Conservation (phyloP, 2,329 filamentous ascomycete genomes). For the Clonostachys rhizophaga region DNA sequence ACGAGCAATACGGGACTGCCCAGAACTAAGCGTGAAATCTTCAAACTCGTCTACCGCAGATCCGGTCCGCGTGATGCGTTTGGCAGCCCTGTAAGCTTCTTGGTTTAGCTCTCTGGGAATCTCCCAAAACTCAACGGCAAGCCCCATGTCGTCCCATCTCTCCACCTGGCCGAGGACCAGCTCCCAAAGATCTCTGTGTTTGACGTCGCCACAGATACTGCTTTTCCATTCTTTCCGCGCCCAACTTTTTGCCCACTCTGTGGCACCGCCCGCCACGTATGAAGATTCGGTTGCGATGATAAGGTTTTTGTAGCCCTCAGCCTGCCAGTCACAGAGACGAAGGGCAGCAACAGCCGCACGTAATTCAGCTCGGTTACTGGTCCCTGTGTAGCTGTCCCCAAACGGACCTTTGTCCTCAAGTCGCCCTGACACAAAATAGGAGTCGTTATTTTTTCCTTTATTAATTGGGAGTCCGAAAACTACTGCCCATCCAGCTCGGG, state of each 20-base stretch:
- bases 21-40: no score
- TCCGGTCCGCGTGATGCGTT: not conserved
- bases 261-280: constrained; percentile 42
- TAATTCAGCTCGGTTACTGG: constrained; percentile 50
- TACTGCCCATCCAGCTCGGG: constrained; percentile 29
- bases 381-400: constrained; percentile 23
- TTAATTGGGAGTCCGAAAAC: constrained; percentile 30
- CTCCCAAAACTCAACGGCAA: constrained; percentile 39
- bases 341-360: constrained; percentile 48
- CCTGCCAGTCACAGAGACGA: constrained; percentile 33
- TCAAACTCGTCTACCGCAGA: no score
- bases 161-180: constrained; percentile 30
- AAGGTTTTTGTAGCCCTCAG: constrained; percentile 30
- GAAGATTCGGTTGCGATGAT: constrained; percentile 50
- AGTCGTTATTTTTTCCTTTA: constrained; percentile 27
- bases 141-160: constrained; percentile 7
- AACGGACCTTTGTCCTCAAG: constrained; percentile 38
- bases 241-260: constrained; percentile 36
- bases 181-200: constrained; percentile 50
- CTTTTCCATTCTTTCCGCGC: constrained; percentile 37
- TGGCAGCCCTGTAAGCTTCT: constrained; percentile 32
- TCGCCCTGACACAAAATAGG: constrained; percentile 21
- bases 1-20: no score
- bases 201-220: constrained; percentile 20
- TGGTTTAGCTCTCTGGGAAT: constrained; percentile 37